Conservation (phyloP, 2,329 filamentous ascomycete genomes). For the Rosellinia necatrix region DNA sequence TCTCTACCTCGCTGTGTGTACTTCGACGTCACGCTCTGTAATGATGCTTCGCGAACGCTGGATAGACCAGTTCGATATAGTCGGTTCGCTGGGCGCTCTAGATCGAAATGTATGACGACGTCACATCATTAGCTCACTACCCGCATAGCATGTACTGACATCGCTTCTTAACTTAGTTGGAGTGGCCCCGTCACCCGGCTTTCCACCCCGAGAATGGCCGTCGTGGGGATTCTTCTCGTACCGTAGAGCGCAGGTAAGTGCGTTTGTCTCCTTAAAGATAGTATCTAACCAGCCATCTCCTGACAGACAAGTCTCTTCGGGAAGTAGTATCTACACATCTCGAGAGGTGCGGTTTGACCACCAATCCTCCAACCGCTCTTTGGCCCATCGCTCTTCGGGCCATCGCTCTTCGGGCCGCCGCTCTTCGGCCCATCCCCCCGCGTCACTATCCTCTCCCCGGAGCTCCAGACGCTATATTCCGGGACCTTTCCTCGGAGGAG, state of each 20-base stretch:
- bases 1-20: background rate
- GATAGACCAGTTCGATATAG: background rate
- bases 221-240: background rate
- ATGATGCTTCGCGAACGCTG: constrained; percentile 2
- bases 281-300: background rate
- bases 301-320: background rate
- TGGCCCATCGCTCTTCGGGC: too few relatives aligned
- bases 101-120: constrained; percentile 1
- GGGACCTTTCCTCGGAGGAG: background rate
- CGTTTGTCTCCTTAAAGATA: background rate
- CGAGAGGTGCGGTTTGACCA: background rate
- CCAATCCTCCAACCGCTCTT: too few relatives aligned
- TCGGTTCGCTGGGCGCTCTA: background rate
- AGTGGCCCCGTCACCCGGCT: background rate
- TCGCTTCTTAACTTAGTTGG: background rate
- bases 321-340: background rate
- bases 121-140: background rate
- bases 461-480: background rate
- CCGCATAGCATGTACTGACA: background rate
- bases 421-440: background rate
- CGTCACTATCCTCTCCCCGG: background rate
- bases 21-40: background rate
- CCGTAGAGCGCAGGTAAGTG: background rate
- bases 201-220: background rate
- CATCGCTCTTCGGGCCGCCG: background rate